Conservation (phyloP, 179 eudicot species). For the Beta lomatogona region DNA sequence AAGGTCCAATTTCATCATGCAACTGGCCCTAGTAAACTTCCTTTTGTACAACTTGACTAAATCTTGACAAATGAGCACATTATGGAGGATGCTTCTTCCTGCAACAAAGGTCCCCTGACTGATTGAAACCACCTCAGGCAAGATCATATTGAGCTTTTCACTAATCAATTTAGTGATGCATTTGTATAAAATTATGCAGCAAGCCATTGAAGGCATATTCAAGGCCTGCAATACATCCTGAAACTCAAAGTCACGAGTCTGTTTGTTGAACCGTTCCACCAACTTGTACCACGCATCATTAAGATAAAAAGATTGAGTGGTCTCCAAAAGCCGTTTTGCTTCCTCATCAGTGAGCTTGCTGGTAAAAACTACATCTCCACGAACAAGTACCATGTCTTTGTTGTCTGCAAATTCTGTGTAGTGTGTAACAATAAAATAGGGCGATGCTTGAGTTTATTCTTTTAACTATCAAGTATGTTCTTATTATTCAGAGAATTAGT, state of each 20-base stretch:
- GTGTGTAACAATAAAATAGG: slow-evolving; percentile 72
- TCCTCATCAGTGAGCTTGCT: slow-evolving; percentile 82
- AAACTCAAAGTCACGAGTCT: slow-evolving; percentile 84
- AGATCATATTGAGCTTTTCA: too few relatives aligned
- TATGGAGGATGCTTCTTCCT: too few relatives aligned
- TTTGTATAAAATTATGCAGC: too few relatives aligned
- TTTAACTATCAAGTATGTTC: too few relatives aligned
- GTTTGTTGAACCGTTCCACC: slow-evolving; percentile 83
- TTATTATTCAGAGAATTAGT: too few relatives aligned
- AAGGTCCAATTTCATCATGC: too few relatives aligned
- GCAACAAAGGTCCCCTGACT: too few relatives aligned
- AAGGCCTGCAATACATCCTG: slow-evolving; percentile 81
- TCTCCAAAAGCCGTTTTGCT: slow-evolving; percentile 85
- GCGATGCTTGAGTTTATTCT: slow-evolving; percentile 70
- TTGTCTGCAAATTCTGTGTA: slow-evolving; percentile 80
- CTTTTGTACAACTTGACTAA: too few relatives aligned
- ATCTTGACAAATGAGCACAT: too few relatives aligned
- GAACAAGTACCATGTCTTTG: slow-evolving; percentile 78
- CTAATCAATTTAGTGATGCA: too few relatives aligned
- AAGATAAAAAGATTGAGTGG: slow-evolving; percentile 78
- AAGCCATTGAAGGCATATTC: slow-evolving; percentile 40
- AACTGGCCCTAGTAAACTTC: too few relatives aligned
- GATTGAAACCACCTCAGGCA: too few relatives aligned
- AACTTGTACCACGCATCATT: slow-evolving; percentile 77
- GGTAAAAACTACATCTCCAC: slow-evolving; percentile 80